These are phyloP conservation scores for Chalciporus sphaerocephalus DNA, from an alignment of 768 basidiomycete species.

Conservation along the genomic window DNA sequence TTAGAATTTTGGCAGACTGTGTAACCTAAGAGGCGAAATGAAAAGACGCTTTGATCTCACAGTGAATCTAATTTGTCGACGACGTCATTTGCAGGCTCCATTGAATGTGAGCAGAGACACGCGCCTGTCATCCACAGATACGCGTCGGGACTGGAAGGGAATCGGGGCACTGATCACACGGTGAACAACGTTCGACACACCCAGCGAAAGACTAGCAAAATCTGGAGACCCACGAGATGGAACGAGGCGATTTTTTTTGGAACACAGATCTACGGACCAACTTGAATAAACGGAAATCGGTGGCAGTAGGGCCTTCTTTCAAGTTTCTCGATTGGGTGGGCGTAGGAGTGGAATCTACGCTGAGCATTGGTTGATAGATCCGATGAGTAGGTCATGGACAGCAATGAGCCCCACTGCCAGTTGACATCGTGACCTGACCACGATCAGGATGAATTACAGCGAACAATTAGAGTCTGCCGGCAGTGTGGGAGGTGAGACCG, in stretches of 20 bases:
- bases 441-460: conserved; percentile 4
- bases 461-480: conserved; percentile 31
- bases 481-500: conserved; percentile 23
- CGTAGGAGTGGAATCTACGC: conserved; percentile 18
- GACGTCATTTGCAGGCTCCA: not conserved
- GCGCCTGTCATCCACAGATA: too few relatives aligned
- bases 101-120: too few relatives aligned
- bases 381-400: conserved; percentile 20
- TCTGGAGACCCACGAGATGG: too few relatives aligned
- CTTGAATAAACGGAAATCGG: conserved; percentile 19
- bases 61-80: not conserved
- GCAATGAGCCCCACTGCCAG: conserved; percentile 12
- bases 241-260: conserved; percentile 7
- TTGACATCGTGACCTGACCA: conserved; percentile 8
- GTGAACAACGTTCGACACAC: conserved; percentile 23
- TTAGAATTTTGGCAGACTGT: conserved; percentile 5
- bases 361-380: conserved; percentile 19
- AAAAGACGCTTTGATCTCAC: not conserved
- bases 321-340: conserved; percentile 30
- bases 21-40: conserved; percentile 9
- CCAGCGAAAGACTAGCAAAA: conserved; percentile 19
- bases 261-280: too few relatives aligned
- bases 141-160: too few relatives aligned
- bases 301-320: conserved; percentile 19
- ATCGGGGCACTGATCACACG: not conserved